Conservation (phyloP, 352 stramenopile species). For the Pythium myriotylum region DNA sequence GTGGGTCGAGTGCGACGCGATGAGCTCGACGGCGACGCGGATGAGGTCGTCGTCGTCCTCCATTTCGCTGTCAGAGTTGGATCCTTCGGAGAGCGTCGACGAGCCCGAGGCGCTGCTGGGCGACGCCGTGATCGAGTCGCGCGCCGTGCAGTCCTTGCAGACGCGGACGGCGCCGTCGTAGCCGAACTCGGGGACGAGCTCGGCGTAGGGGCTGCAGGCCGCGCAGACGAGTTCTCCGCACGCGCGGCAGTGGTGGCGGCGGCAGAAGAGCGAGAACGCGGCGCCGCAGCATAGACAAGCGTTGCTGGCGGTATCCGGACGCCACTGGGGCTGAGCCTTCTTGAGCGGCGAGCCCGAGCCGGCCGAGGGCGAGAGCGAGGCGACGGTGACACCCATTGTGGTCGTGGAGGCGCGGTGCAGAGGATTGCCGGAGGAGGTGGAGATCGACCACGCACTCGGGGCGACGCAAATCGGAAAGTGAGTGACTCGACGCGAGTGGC, state of each 20-base stretch:
- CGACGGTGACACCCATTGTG: conserved; percentile 20
- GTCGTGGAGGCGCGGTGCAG: too few relatives aligned
- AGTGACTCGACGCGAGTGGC: background rate
- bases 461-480: conserved; percentile 30
- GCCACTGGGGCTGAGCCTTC: conserved; percentile 51
- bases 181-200: conserved; percentile 59
- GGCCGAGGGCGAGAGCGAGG: conserved; percentile 13
- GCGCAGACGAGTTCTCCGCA: conserved; percentile 79
- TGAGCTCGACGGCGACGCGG: conserved; percentile 60
- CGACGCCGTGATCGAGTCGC: conserved; percentile 17
- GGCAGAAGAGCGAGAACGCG: conserved; percentile 73
- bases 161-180: conserved; percentile 75
- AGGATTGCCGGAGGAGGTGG: background rate
- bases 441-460: conserved; percentile 7
- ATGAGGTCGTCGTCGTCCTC: conserved; percentile 58
- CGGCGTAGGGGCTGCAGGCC: conserved; percentile 67
- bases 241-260: conserved; percentile 79
- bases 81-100: conserved; percentile 43
- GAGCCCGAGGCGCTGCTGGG: conserved; percentile 28
- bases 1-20: conserved; percentile 61
- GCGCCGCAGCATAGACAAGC: conserved; percentile 70
- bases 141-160: conserved; percentile 63
- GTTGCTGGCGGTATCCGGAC: conserved; percentile 70
- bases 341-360: conserved; percentile 9
- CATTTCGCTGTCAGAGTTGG: conserved; percentile 54